phyloP scores from a whole-genome alignment of 169 alveolate species.

The Neospora caninum region DNA sequence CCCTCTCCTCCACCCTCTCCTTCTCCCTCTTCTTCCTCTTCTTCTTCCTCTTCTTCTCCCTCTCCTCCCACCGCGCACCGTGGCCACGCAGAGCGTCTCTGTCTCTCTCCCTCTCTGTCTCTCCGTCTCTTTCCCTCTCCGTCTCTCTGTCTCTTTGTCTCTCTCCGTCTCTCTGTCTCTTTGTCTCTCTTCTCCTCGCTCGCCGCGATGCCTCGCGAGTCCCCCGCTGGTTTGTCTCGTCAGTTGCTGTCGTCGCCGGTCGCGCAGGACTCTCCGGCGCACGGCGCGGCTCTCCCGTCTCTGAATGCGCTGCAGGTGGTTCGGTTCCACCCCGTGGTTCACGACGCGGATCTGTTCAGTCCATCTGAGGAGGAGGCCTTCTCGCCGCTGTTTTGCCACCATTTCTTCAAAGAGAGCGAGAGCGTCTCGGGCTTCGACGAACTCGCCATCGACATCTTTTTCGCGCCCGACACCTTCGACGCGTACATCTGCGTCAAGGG shows the following conservation, averaged over 20 bases:
- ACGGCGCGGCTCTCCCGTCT: background rate
- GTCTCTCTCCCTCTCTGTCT: too few relatives aligned
- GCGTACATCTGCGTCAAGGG: constrained; percentile 11
- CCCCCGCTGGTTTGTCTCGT: background rate
- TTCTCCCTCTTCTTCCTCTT: background rate
- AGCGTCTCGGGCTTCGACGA: constrained; percentile 14
- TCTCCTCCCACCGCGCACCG: background rate
- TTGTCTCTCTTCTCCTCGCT: background rate
- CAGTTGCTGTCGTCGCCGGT: background rate
- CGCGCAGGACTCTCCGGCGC: background rate
- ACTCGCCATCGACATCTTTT: background rate
- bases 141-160: too few relatives aligned
- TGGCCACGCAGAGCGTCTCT: background rate
- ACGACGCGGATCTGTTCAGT: background rate
- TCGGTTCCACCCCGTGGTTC: background rate
- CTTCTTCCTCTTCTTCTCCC: background rate
- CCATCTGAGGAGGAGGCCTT: background rate
- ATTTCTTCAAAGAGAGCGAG: constrained; percentile 30
- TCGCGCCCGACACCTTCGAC: constrained; percentile 27
- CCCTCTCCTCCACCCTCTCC: background rate
- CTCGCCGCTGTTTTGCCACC: constrained; percentile 33
- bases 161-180: background rate
- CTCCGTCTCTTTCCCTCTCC: too few relatives aligned
- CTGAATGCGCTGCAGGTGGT: constrained; percentile 14
- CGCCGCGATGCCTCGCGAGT: background rate